Evolutionary conservation across 2,329 filamentous ascomycete genomes (phyloP).

Genomic region (Aspergillus neotritici): DNA sequence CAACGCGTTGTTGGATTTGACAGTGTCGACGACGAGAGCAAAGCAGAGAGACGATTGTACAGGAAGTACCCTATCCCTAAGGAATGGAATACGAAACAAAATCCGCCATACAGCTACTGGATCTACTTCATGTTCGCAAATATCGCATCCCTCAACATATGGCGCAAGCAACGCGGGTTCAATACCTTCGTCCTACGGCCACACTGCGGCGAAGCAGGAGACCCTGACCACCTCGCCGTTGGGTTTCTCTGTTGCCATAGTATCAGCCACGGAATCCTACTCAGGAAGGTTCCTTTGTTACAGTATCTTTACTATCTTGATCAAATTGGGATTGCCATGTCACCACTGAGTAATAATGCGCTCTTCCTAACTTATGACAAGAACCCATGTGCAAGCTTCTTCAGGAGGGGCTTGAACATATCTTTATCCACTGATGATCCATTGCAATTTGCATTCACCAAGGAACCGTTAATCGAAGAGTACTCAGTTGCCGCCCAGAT

Average conservation of each 20-base stretch:
- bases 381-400: slow-evolving; percentile 94
- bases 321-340: slow-evolving; percentile 98
- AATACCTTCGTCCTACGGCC: slow-evolving; percentile 91
- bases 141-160: slow-evolving; percentile 84
- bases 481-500: slow-evolving; percentile 98
- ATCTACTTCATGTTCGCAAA: slow-evolving; percentile 97
- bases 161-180: slow-evolving; percentile 85
- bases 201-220: slow-evolving; percentile 93
- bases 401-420: slow-evolving; percentile 88
- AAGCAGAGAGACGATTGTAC: slow-evolving; percentile 87
- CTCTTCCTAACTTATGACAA: slow-evolving; percentile 94
- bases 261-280: slow-evolving; percentile 87
- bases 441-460: slow-evolving; percentile 96
- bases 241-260: slow-evolving; percentile 90
- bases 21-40: slow-evolving; percentile 97
- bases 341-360: slow-evolving; percentile 96
- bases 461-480: slow-evolving; percentile 95
- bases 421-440: slow-evolving; percentile 96
- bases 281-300: slow-evolving; percentile 88
- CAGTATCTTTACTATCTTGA: slow-evolving; percentile 98
- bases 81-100: slow-evolving; percentile 85
- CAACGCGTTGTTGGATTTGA: slow-evolving; percentile 96
- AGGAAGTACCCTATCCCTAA: slow-evolving; percentile 89
- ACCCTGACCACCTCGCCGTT: slow-evolving; percentile 91
- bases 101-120: slow-evolving; percentile 98